Percentiles rank a stretch among this genome's conserved stretches.
phyloP scores from a whole-genome alignment of 2,329 filamentous ascomycete genomes.

The Lasiodiplodia citricola region DNA sequence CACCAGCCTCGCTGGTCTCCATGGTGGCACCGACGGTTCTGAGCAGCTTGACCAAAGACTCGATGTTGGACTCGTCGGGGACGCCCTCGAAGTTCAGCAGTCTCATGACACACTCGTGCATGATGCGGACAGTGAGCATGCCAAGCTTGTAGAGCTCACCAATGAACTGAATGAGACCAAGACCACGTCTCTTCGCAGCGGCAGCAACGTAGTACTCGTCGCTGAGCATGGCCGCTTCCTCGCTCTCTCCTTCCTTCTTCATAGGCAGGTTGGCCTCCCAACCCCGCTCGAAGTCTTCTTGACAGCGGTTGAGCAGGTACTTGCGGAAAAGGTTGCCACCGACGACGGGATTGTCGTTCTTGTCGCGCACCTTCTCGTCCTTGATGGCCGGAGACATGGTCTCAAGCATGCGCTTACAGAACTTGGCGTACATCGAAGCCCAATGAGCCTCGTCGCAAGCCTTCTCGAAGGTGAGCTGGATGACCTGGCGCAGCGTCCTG shows the following conservation, averaged over 20 bases:
- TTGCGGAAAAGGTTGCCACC: conserved; percentile 97
- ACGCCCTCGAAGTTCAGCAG: conserved; percentile 92
- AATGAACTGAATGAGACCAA: conserved; percentile 98
- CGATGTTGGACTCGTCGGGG: conserved; percentile 94
- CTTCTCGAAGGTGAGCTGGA: conserved; percentile 99
- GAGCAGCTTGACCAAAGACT: conserved; percentile 91
- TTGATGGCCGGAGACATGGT: conserved; percentile 94
- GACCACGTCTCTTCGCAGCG: conserved; percentile 92
- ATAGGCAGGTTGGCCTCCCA: conserved; percentile 89
- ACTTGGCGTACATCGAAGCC: conserved; percentile 98
- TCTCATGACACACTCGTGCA: conserved; percentile 99
- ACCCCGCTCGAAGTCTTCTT: conserved; percentile 97
- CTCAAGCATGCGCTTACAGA: conserved; percentile 96
- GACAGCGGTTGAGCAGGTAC: conserved; percentile 96
- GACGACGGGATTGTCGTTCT: conserved; percentile 82
- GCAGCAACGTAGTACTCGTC: conserved; percentile 96
- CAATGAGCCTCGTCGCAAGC: conserved; percentile 98
- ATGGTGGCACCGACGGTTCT: conserved; percentile 90
- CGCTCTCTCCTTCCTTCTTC: conserved; percentile 70
- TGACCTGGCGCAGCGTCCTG: conserved; percentile 93
- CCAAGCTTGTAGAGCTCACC: conserved; percentile 98
- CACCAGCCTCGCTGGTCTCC: conserved; percentile 79
- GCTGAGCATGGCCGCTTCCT: conserved; percentile 85
- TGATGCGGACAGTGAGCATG: conserved; percentile 98
- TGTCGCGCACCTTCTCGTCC: conserved; percentile 93